Percentiles rank a stretch among this genome's conserved stretches.
phyloP scores from a whole-genome alignment of 2,329 filamentous ascomycete genomes.

The Colletotrichum trifolii region DNA sequence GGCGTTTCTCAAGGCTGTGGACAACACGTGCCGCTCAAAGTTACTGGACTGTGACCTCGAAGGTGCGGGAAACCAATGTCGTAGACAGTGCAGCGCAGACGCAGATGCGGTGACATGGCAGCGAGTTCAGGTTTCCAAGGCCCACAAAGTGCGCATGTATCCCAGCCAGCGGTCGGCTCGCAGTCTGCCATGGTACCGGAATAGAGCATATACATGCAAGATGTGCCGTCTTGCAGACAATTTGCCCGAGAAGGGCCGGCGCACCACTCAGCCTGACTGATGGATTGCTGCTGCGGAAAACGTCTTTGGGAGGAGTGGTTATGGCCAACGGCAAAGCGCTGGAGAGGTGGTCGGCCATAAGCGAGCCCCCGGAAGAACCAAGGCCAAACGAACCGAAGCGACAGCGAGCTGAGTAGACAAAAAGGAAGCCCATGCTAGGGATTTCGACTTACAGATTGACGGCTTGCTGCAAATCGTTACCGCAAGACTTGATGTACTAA shows the following conservation, averaged over 20 bases:
- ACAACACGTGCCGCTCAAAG: constrained; percentile 28
- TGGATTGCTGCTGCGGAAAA: constrained; percentile 18
- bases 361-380: constrained; percentile 6
- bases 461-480: constrained; percentile 64
- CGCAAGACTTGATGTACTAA: constrained; percentile 60
- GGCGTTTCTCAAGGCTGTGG: constrained; percentile 37
- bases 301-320: constrained; percentile 20
- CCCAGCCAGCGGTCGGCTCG: too few species aligned
- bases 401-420: constrained; percentile 2
- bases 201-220: constrained; percentile 35
- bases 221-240: constrained; percentile 28
- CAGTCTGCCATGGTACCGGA: constrained; percentile 12
- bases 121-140: too few species aligned
- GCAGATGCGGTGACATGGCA: background rate
- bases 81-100: background rate
- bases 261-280: constrained; percentile 27
- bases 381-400: constrained; percentile 18
- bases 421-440: constrained; percentile 36
- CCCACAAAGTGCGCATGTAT: constrained; percentile 7
- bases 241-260: constrained; percentile 43
- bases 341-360: constrained; percentile 4
- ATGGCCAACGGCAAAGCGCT: constrained; percentile 3
- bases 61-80: constrained; percentile 22
- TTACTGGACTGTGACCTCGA: constrained; percentile 27
- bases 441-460: constrained; percentile 65